Evolutionary conservation across 78 protist species (phyloP), one percentile per base, ranked within the genome.

Genomic region (Protostelium mycophagum): DNA sequence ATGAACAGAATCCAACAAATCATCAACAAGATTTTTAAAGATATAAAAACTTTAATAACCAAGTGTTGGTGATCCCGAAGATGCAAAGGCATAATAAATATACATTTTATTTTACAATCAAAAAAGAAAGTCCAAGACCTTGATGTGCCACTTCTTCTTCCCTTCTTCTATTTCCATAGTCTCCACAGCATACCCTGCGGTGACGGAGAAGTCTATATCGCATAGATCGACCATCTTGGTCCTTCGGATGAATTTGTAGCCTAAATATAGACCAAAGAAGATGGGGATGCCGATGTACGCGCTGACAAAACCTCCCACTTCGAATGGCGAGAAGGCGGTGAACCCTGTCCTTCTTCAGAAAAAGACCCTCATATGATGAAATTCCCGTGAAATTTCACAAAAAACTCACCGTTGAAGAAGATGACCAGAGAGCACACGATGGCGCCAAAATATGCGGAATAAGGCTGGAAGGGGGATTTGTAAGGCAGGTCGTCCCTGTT

Each of bases 241-340:
- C 37, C 16, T 85, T 16, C 16, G 5, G 37, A 36, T 36, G 86
- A 85, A 36, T 16, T 85, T 85, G 73, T 36, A 85, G 37, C 86
- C 86, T 23, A 85, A 85, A 16, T 23, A 85, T 5, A 85, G 86
- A 36, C 36, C 37, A 16, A 85, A 85, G 37, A 85, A 85, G 86
- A 85, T 36, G 36, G 86, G 86, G 37, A 85, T 85, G 37, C 16
- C 16, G 37, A 5, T 16, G 86, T 85, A 85, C 16, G 86, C 5
- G 34, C 34, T 25, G 34, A 85, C 37, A 36, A 85, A 51, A 51
- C 73, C 16, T 5, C 5, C 16, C 16, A 16, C 31, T 25, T 51
- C 73, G 73, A 51, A 51, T 5, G 73, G 73, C 5, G 31, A 25
- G 73, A 51, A 51, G 73, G 5, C 73, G 73, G 73, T 51, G 73